Conservation (phyloP, 352 stramenopile species). For the Pseudoperonospora humuli region DNA sequence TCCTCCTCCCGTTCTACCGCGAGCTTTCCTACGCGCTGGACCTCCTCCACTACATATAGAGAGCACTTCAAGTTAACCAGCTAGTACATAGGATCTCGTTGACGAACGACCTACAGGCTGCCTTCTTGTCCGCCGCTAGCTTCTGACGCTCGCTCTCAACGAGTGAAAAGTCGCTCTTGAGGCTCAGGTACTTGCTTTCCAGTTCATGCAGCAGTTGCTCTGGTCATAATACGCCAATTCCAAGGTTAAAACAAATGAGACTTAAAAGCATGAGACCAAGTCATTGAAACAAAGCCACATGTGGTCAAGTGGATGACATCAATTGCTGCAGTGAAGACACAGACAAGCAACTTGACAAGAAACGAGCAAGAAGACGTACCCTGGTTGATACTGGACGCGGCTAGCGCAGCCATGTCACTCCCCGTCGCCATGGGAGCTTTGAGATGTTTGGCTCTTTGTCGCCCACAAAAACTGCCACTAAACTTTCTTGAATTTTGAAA, state of each 20-base stretch:
- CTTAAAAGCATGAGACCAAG: not conserved
- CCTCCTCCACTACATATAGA: conserved; percentile 24
- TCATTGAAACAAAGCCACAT: not conserved
- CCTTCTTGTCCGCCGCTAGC: conserved; percentile 37
- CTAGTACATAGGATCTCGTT: not conserved
- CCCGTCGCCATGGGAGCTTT: conserved; percentile 15
- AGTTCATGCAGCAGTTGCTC: conserved; percentile 77
- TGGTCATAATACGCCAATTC: conserved; percentile 18
- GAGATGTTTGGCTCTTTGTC: too few relatives aligned
- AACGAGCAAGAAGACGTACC: conserved; percentile 15
- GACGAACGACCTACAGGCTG: conserved; percentile 26
- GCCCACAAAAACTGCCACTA: too few relatives aligned
- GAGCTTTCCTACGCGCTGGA: conserved; percentile 19
- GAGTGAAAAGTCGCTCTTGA: conserved; percentile 54
- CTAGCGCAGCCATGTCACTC: conserved; percentile 23
- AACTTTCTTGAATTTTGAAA: too few relatives aligned
- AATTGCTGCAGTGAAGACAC: not conserved
- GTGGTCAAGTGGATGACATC: not conserved
- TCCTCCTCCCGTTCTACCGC: conserved; percentile 26
- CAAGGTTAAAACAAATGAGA: not conserved
- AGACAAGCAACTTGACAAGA: not conserved
- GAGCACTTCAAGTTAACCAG: conserved; percentile 9
- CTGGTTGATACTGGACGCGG: conserved; percentile 40
- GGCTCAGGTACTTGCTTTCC: conserved; percentile 57
- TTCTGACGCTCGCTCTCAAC: conserved; percentile 48